phyloP scores from a whole-genome alignment of 176 grass and related monocot species.

The Eleusine coracana region DNA sequence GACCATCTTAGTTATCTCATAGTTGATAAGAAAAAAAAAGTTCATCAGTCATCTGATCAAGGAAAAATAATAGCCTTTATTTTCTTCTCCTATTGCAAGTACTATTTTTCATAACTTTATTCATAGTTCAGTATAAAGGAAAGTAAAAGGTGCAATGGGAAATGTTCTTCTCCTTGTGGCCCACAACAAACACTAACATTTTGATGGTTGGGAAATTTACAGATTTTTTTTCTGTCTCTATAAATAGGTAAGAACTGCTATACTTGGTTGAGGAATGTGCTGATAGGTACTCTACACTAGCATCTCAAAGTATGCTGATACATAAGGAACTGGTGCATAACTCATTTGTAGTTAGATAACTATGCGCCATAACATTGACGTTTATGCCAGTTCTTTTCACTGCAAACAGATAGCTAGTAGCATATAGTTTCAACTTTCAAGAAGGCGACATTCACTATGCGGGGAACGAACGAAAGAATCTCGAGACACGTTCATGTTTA shows the following conservation, averaged over 20 bases:
- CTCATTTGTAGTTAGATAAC: constrained; percentile 15
- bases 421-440: constrained; percentile 12
- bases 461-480: constrained; percentile 39
- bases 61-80: no score
- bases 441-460: constrained; percentile 14
- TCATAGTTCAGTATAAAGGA: neutral
- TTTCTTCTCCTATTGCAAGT: neutral
- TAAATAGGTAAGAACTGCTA: neutral
- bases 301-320: constrained; percentile 19
- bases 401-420: constrained; percentile 15
- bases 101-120: constrained; percentile 5
- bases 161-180: neutral
- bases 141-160: neutral
- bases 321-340: constrained; percentile 17
- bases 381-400: neutral
- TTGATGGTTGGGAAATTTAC: constrained; percentile 21
- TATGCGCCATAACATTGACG: constrained; percentile 14
- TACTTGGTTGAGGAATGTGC: neutral
- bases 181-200: constrained; percentile 20
- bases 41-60: neutral
- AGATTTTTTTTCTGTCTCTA: neutral
- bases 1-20: neutral
- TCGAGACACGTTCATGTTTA: constrained; percentile 42
- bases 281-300: constrained; percentile 4
- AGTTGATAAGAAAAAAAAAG: no score